Base-by-base conservation (phyloP, 192 early-diverging fungal species). In the Entrophospora sp. region DNA sequence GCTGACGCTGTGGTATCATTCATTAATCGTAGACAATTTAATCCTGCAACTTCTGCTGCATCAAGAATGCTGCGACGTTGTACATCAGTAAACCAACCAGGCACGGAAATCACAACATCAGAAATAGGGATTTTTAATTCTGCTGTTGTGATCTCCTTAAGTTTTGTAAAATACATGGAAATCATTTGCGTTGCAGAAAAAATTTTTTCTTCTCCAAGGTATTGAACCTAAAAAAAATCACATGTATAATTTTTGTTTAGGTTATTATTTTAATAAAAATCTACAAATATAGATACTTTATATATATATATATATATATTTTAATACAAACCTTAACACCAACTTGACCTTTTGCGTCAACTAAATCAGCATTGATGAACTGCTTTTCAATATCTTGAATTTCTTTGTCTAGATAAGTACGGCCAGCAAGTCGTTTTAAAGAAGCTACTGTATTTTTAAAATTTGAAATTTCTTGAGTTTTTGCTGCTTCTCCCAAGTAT, bases 381-480 rank as follows among this genome's bases (percentile, higher is more conserved):
- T 84, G 78, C 66, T 87, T 83, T 85, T 96, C 96, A 37, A 88
- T 70, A 62, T 85, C 79, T 66, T 82, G 83, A 69, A 96, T 76
- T 67, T 96, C 93, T 45, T 87, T 86, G 73, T 96, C 94, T 30
- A 75, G 73, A 74, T 84, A 92, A 45, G 87, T 84, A 67, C 92
- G 91, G 43, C 96, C 93, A 53, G 86, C 79, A 49, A 98, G 75
- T 66, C 96, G 93, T 84, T 98, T 98, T 73, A 98, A 78, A 27
- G 85, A 81, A 24, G 77, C 77, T 52, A 95, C 84, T 70, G 96
- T 98, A 80, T 94, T 94, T 77, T 96, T 95, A 77, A 95, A 95
- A 83, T 98, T 98, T 73, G 88, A 90, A 72, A 96, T 87, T 77
- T 98, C 94, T 75, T 88, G 86, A 34, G 87, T 95, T 79, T 96